phyloP scores from a whole-genome alignment of 2,329 filamentous ascomycete species.

The Ophiostoma novo-ulmi region DNA sequence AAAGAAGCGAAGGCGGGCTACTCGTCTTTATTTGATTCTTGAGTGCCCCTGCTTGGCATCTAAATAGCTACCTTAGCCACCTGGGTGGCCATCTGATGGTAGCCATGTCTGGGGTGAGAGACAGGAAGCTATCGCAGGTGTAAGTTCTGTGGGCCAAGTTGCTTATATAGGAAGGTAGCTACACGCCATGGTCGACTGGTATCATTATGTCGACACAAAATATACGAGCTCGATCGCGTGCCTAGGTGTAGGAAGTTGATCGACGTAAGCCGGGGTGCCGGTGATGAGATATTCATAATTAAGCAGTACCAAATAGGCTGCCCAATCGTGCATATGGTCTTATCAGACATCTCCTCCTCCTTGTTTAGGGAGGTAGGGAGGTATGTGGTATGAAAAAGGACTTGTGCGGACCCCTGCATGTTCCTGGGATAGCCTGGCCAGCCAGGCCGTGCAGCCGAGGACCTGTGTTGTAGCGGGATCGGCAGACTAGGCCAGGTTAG shows the following conservation, averaged over 20 bases:
- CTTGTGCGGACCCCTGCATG: not conserved
- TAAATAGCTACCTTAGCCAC: not conserved
- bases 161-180: constrained; percentile 4
- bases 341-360: not conserved
- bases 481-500: not conserved
- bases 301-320: not conserved
- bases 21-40: not conserved
- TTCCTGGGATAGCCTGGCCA: not conserved
- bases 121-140: not conserved
- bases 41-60: not conserved
- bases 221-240: not conserved
- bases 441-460: not conserved
- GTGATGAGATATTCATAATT: not conserved
- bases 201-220: not conserved
- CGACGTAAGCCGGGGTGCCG: not conserved
- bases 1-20: not conserved
- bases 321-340: not conserved
- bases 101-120: not conserved
- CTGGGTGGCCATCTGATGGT: not conserved
- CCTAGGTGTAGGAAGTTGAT: not conserved
- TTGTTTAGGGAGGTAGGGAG: constrained; percentile 2
- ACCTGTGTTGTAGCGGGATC: not conserved
- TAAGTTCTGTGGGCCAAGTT: not conserved
- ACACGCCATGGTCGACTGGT: not conserved
- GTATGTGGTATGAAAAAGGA: not conserved